Base-by-base conservation (phyloP, 345 rosid species). In the Cochlearia excelsa region DNA sequence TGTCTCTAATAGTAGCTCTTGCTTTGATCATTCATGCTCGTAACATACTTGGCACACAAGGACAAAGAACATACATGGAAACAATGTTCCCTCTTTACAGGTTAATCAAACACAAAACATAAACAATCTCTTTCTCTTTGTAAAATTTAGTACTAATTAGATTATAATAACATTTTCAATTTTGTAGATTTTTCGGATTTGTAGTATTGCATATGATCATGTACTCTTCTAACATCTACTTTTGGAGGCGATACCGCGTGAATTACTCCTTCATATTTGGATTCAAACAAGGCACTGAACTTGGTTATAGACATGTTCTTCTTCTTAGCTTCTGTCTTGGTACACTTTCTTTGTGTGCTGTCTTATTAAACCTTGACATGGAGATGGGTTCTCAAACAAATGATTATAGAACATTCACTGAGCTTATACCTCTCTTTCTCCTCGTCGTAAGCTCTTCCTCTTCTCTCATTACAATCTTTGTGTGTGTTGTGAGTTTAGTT, bases 41-140 rank as follows among this genome's bases (percentile, higher is more conserved):
- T 53, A 38, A 77, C 43, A 41, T 86, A 47, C 46, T 80, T 28
- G 66, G 79, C 2, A 78, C 76, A 60, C 59, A 50, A 0, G 90
- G 81, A 33, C 61, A 79, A 8, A 54, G 54, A 11, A 44, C 49
- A 51, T 89, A 84, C 53, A 89, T 86, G 97, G 81, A 73, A 29
- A 89, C 78, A 64, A 74, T 86, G 60, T 89, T 89, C 52, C 97
- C 91, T 27, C 84, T 89, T 10, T 83, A 87, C 73, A 68, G 80
- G 84, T 82, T 31, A 27, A 33, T 1, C 7, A 7, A 6, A 48
- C 51, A 51, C 5, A 16, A 46, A 26, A 57, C 16, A 35, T 6
- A 9, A 6, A 1, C 7, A 8, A 30, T 51, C 27, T 44, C 9
- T 38, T 1, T 42, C n/a, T 42, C 23, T 34, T 1, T 51, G 33